These are phyloP conservation scores for Trichoderma sp. DNA, from an alignment of 2,329 filamentous ascomycete species.

Conservation along the genomic window DNA sequence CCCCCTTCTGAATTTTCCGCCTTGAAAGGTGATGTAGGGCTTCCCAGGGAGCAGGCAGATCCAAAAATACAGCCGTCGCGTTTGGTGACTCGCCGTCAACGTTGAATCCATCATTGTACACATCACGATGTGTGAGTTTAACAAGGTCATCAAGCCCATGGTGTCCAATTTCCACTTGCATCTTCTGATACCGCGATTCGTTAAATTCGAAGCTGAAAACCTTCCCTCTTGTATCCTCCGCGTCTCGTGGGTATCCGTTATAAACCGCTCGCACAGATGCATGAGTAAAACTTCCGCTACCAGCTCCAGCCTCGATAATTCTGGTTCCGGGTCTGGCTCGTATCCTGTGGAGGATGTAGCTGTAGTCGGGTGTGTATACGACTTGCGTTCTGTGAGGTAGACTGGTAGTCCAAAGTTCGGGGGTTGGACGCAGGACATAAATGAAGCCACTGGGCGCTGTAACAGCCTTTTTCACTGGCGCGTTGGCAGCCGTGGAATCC, in stretches of 20 bases:
- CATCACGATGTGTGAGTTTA: constrained; percentile 72
- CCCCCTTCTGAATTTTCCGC: constrained; percentile 30
- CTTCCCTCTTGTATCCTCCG: constrained; percentile 53
- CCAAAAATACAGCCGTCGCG: constrained; percentile 72
- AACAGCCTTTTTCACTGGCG: constrained; percentile 45
- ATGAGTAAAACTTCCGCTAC: constrained; percentile 81
- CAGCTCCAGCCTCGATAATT: constrained; percentile 77
- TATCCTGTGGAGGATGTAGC: constrained; percentile 75
- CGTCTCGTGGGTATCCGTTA: constrained; percentile 59
- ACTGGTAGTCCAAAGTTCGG: constrained; percentile 77
- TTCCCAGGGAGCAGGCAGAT: constrained; percentile 77
- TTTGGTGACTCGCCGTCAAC: constrained; percentile 57
- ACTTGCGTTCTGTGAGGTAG: constrained; percentile 81
- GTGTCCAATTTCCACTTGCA: constrained; percentile 64
- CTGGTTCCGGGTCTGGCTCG: constrained; percentile 68
- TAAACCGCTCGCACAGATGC: constrained; percentile 73
- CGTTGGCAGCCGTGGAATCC: constrained; percentile 32
- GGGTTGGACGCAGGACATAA: constrained; percentile 74
- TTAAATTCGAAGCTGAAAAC: constrained; percentile 85
- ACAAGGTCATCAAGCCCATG: constrained; percentile 66
- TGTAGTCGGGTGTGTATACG: constrained; percentile 83
- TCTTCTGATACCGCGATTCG: constrained; percentile 65
- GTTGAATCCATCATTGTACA: constrained; percentile 71
- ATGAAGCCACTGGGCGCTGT: constrained; percentile 67
- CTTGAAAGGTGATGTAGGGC: constrained; percentile 73